These are phyloP conservation scores for Sphaerosporella brunnea DNA, from an alignment of 495 filamentous ascomycete genomes.

Conservation along the genomic window DNA sequence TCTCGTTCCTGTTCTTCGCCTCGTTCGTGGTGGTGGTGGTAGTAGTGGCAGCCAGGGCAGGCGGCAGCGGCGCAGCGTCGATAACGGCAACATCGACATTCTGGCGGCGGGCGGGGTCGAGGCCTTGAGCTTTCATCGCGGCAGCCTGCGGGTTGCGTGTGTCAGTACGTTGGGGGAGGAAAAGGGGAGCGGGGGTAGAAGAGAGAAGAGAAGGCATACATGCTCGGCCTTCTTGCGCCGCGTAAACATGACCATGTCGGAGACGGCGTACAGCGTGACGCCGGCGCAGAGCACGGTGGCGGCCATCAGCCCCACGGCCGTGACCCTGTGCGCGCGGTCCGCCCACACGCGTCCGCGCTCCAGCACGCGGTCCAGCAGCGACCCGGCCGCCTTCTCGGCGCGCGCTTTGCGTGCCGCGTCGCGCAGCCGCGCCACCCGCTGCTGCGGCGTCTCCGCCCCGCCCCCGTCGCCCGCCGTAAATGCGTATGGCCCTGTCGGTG, in stretches of 20 bases:
- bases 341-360: constrained; percentile 52
- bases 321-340: constrained; percentile 65
- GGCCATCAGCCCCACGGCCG: constrained; percentile 55
- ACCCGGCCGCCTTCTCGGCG: constrained; percentile 40
- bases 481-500: constrained; percentile 75
- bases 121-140: no score
- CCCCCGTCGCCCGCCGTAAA: constrained; percentile 33
- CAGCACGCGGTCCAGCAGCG: constrained; percentile 47
- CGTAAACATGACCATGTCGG: constrained; percentile 79
- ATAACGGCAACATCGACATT: no score
- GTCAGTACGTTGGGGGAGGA: no score
- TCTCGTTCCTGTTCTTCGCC: no score
- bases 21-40: no score
- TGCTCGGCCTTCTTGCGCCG: constrained; percentile 35
- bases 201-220: constrained; percentile 2
- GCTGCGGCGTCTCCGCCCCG: constrained; percentile 57
- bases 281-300: constrained; percentile 57
- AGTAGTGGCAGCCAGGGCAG: background rate
- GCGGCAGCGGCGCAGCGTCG: constrained; percentile 3
- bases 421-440: constrained; percentile 75
- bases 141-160: no score
- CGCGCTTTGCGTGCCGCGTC: constrained; percentile 57
- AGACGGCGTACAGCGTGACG: constrained; percentile 60
- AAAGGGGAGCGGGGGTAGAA: constrained; percentile 10
- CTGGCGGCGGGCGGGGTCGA: background rate